Evolutionary conservation across 441 rosid genomes (phyloP).

Genomic region (Aquilaria agallochum): DNA sequence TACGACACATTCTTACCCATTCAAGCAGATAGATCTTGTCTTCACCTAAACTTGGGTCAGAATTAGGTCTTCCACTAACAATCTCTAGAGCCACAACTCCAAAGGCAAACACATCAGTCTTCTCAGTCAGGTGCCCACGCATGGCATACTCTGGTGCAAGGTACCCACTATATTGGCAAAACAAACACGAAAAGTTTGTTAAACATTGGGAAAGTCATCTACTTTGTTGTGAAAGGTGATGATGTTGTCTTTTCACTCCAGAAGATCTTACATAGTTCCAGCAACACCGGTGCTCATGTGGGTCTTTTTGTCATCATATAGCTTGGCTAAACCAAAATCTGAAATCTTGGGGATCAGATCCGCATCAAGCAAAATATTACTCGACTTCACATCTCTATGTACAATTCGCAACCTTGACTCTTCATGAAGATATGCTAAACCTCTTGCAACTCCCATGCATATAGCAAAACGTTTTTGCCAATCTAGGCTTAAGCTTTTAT

Average conservation of each 20-base stretch:
- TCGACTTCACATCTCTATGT: constrained; percentile 72
- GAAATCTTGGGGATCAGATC: constrained; percentile 57
- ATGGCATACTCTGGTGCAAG: constrained; percentile 70
- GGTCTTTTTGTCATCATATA: constrained; percentile 58
- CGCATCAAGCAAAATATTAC: constrained; percentile 61
- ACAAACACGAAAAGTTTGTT: neutral
- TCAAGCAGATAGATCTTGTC: constrained; percentile 52
- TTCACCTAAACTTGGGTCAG: constrained; percentile 34
- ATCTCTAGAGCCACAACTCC: constrained; percentile 45
- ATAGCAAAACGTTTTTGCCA: constrained; percentile 55
- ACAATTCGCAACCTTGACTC: constrained; percentile 64
- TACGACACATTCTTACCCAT: constrained; percentile 36
- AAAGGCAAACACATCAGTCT: constrained; percentile 48
- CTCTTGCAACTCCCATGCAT: constrained; percentile 63
- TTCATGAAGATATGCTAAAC: constrained; percentile 68
- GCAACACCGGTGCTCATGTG: constrained; percentile 68
- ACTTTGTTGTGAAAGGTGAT: neutral
- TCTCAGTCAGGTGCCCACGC: constrained; percentile 56
- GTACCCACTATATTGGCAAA: constrained; percentile 47
- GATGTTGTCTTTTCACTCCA: neutral
- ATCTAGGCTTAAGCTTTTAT: constrained; percentile 32
- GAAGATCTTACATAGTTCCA: constrained; percentile 52
- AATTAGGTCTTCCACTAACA: constrained; percentile 52
- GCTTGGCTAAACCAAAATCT: constrained; percentile 73
- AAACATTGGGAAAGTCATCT: neutral